Percentiles rank a stretch among this genome's conserved stretches.
Conservation (phyloP, 2,329 filamentous ascomycete genomes). For the Exophiala viscosa region DNA sequence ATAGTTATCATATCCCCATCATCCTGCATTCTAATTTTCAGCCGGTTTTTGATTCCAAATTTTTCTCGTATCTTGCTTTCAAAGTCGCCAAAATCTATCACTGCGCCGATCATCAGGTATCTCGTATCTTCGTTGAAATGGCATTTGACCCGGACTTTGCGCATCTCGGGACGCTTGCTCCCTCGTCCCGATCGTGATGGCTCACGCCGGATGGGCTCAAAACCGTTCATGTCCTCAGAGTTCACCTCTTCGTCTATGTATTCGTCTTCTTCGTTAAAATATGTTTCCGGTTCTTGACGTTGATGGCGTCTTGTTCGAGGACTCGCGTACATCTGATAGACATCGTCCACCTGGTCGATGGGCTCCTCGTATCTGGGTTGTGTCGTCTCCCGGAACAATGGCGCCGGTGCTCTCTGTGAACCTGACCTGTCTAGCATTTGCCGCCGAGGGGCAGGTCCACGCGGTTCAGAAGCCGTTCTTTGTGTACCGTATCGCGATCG, state of each 20-base stretch:
- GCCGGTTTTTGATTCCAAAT: constrained; percentile 63
- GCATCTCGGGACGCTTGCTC: constrained; percentile 57
- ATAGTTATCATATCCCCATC: constrained; percentile 89
- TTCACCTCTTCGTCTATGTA: constrained; percentile 72
- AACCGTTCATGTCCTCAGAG: constrained; percentile 21
- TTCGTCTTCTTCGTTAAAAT: constrained; percentile 62
- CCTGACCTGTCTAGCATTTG: constrained; percentile 32
- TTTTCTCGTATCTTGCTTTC: constrained; percentile 79
- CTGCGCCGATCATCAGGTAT: constrained; percentile 73
- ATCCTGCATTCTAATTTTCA: constrained; percentile 88
- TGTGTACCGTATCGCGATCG: constrained; percentile 41
- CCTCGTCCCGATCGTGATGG: constrained; percentile 13
- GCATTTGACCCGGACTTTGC: constrained; percentile 85
- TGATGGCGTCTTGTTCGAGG: constrained; percentile 18
- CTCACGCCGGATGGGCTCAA: constrained; percentile 20
- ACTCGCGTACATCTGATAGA: constrained; percentile 33
- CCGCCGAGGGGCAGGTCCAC: constrained; percentile 36
- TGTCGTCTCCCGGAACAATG: constrained; percentile 32
- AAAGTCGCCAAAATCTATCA: constrained; percentile 70
- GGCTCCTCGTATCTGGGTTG: constrained; percentile 34
- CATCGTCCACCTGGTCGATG: constrained; percentile 42
- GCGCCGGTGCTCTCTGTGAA: constrained; percentile 26
- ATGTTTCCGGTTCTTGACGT: constrained; percentile 50
- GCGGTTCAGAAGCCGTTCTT: constrained; percentile 51
- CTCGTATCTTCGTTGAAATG: constrained; percentile 81